A percentile compares a stretch with the other conserved stretches of the same genome.
These are phyloP conservation scores for Gossypium longicalyx DNA, from an alignment of 345 rosid species.

Conservation along the genomic window DNA sequence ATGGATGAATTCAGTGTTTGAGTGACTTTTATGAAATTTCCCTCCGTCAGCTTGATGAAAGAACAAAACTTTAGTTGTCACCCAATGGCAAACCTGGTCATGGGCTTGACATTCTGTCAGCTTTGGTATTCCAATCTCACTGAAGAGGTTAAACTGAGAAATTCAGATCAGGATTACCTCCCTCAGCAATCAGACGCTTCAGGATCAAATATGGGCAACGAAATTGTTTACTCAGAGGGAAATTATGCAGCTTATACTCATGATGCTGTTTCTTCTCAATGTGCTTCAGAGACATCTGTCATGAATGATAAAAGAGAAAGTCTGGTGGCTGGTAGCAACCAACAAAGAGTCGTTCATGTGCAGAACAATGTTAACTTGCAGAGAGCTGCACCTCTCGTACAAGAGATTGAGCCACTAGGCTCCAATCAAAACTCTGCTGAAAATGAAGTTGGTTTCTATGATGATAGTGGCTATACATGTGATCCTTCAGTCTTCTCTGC, in stretches of 20 bases:
- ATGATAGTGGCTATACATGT: conserved; percentile 29
- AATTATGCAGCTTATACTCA: conserved; percentile 27
- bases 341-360: conserved; percentile 12
- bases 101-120: conserved; percentile 62
- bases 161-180: conserved; percentile 18
- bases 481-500: conserved; percentile 35
- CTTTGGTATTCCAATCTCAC: conserved; percentile 50
- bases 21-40: background rate
- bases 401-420: conserved; percentile 22
- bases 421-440: conserved; percentile 44
- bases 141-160: conserved; percentile 37
- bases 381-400: conserved; percentile 20
- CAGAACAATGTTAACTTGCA: conserved; percentile 29
- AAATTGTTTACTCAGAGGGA: conserved; percentile 26
- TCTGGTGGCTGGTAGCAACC: conserved; percentile 17
- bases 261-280: conserved; percentile 31
- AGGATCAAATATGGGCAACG: conserved; percentile 24
- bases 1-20: background rate
- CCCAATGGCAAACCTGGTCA: conserved; percentile 42
- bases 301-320: conserved; percentile 40
- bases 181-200: conserved; percentile 29
- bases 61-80: conserved; percentile 41
- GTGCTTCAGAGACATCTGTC: conserved; percentile 60
- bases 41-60: conserved; percentile 53
- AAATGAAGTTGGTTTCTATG: conserved; percentile 33